Conservation (phyloP, 768 basidiomycete species). For the Trametes sanguinea region DNA sequence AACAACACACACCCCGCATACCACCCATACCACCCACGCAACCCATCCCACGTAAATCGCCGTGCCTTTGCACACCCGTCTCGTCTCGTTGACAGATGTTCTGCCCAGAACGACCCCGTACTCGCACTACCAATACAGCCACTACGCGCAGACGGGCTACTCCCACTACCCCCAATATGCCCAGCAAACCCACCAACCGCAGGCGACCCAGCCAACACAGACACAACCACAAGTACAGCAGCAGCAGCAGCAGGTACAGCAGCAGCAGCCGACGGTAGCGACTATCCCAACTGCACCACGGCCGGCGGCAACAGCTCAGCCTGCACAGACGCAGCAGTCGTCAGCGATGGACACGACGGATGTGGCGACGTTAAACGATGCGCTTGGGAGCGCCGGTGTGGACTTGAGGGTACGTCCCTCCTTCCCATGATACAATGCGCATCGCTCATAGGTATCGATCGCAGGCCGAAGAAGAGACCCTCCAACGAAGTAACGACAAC, state of each 20-base stretch:
- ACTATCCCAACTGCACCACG: constrained; percentile 16
- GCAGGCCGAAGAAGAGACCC: constrained; percentile 84
- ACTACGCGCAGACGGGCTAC: constrained; percentile 40
- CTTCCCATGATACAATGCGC: neutral
- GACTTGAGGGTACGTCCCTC: constrained; percentile 65
- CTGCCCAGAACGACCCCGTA: constrained; percentile 20
- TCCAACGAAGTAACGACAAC: constrained; percentile 66
- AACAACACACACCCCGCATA: constrained; percentile 9
- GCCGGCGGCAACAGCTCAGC: neutral
- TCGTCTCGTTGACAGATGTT: neutral
- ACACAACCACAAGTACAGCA: constrained; percentile 15
- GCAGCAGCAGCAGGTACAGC: constrained; percentile 11
- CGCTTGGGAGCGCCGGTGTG: constrained; percentile 83
- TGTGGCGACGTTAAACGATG: constrained; percentile 80
- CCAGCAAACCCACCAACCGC: constrained; percentile 30
- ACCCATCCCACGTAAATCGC: constrained; percentile 20
- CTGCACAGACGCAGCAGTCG: constrained; percentile 13
- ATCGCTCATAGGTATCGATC: neutral
- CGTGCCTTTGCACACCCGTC: neutral
- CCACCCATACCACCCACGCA: constrained; percentile 1
- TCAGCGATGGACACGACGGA: constrained; percentile 59
- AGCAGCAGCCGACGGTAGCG: constrained; percentile 6
- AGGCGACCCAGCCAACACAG: constrained; percentile 24
- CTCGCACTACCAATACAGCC: constrained; percentile 44
- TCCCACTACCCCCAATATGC: constrained; percentile 48